Evolutionary conservation across 331 rosid genomes (phyloP), one percentile per base, ranked within the genome.

Genomic region (Pyrus hybrid): DNA sequence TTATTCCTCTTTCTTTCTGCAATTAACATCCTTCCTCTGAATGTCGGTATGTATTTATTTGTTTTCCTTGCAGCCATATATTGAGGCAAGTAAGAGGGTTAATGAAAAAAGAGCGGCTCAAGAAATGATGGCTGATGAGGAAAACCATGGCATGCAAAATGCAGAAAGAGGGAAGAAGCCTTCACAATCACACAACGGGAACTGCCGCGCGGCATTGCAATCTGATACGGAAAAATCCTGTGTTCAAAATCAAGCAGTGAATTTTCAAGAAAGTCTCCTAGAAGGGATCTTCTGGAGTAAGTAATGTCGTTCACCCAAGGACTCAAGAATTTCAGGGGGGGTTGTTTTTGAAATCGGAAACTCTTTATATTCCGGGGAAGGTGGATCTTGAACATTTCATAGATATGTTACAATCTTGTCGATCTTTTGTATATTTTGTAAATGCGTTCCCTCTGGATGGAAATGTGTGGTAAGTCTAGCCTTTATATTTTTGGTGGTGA

Each of bases 51-150:
- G 8, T 30, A n/a, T 58, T 14, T 10, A 23, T 8, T 26, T 69
- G 58, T 41, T 43, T 37, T 68, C 56, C 73, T 49, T 43, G 65
- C 77, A 82, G 82, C 80, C 76, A 58, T 82, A 69, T 63, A 53
- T 77, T 16, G 80, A 82, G 56, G 82, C 78, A 74, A 82, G 85
- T 29, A 78, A 73, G 51, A 78, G 23, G 76, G 73, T 63, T 45
- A 82, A 47, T 66, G 80, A 73, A 61, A 73, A 68, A 61, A 64
- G 54, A n/a, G 21, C 12, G 23, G 68, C 63, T 16, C 60, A 30
- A 6, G 58, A 68, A 69, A 6, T 13, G 76, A 26, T 22, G 25
- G 82, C 67, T 73, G 18, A 4, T 13, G 67, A 28, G 21, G 73
- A 73, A 53, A 21, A 62, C 26, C 28, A 29, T 8, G 68, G n/a